Evolutionary conservation across 2,329 filamentous ascomycete genomes (phyloP).

Genomic region (Dothiorella sarmentorum): DNA sequence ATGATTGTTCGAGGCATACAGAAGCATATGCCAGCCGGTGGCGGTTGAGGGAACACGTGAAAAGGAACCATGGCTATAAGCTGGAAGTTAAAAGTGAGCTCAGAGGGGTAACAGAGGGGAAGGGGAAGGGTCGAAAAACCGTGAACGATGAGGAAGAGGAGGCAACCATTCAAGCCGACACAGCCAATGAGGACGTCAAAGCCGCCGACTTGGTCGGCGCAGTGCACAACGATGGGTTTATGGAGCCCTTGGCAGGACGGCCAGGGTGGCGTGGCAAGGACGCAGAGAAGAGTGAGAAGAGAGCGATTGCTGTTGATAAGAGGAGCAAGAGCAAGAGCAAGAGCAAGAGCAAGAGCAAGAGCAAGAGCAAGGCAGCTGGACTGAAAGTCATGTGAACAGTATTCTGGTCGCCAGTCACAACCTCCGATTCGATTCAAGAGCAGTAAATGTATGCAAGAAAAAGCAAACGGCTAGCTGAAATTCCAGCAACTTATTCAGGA

Average conservation of each 20-base stretch:
- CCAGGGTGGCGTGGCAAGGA: not conserved
- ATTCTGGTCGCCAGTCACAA: too few species aligned
- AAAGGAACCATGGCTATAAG: constrained; percentile 43
- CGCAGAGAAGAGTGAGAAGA: not conserved
- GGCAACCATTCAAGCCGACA: not conserved
- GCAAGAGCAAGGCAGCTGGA: too few species aligned
- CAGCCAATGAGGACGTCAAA: not conserved
- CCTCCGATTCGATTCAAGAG: too few species aligned
- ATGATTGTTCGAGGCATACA: constrained; percentile 28
- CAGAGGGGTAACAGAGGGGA: constrained; percentile 45
- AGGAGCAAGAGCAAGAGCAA: not conserved
- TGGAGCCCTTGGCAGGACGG: constrained; percentile 37
- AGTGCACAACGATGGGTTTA: constrained; percentile 66
- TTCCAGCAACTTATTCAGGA: too few species aligned
- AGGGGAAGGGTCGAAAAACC: constrained; percentile 27
- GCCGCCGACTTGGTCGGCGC: constrained; percentile 48
- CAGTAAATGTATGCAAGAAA: too few species aligned
- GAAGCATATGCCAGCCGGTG: constrained; percentile 28
- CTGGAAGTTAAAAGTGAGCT: constrained; percentile 35
- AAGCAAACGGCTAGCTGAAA: too few species aligned
- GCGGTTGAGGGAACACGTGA: constrained; percentile 45
- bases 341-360: too few species aligned
- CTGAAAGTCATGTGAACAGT: too few species aligned
- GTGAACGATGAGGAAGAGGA: not conserved
- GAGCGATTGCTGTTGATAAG: too few species aligned